Evolutionary conservation across 2,329 filamentous ascomycete genomes (phyloP).

Genomic region (Aulographum hederae): DNA sequence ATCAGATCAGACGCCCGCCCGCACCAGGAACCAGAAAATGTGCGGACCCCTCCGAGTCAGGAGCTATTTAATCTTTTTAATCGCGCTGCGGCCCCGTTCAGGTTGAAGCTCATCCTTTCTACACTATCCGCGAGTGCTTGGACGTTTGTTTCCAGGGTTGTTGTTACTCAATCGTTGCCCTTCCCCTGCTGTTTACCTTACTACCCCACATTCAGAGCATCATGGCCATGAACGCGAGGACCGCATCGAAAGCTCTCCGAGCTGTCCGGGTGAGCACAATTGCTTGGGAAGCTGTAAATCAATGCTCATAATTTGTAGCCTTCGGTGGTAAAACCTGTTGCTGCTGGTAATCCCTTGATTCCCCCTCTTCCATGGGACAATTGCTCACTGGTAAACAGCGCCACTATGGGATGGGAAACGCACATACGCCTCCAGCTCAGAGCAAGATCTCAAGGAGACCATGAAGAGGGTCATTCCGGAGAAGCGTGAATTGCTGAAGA

Average conservation of each 20-base stretch:
- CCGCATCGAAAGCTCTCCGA: slow-evolving; percentile 43
- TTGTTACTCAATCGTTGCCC: too few species aligned
- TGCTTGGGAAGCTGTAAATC: neutral
- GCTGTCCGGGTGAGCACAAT: slow-evolving; percentile 38
- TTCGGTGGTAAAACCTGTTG: slow-evolving; percentile 1
- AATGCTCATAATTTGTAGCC: slow-evolving; percentile 4
- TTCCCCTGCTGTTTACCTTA: too few species aligned
- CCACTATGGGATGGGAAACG: slow-evolving; percentile 16
- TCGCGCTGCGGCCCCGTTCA: too few species aligned
- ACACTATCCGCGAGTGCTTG: too few species aligned
- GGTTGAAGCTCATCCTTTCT: too few species aligned
- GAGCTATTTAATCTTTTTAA: too few species aligned
- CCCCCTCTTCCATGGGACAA: neutral
- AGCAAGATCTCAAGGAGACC: slow-evolving; percentile 78
- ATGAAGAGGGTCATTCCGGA: slow-evolving; percentile 72
- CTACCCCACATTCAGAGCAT: neutral
- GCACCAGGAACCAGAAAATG: too few species aligned
- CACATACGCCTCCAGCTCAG: slow-evolving; percentile 54
- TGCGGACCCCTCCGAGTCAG: too few species aligned
- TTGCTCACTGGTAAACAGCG: slow-evolving; percentile 1
- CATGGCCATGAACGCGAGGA: slow-evolving; percentile 48
- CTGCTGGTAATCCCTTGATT: slow-evolving; percentile 3
- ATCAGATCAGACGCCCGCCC: too few species aligned
- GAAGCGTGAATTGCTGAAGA: slow-evolving; percentile 84
- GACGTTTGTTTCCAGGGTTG: too few species aligned